phyloP scores from a whole-genome alignment of 257 asterid genomes.

The Lycium barbarum region DNA sequence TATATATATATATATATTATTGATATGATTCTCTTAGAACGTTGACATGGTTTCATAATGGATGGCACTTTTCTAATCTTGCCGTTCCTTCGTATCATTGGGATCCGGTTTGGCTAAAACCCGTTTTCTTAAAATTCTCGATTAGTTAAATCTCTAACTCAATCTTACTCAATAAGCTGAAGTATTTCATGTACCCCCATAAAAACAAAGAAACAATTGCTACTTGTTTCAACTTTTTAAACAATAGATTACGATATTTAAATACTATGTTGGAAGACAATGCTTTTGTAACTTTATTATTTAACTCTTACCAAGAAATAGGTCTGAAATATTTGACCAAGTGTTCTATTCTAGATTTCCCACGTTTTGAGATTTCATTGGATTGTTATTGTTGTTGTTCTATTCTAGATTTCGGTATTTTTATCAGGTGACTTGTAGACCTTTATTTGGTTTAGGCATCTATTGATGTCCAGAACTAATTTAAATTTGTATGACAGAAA shows the following conservation, averaged over 20 bases:
- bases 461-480: not conserved
- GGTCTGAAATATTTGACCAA: not conserved
- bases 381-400: no score
- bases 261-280: not conserved
- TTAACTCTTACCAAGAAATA: not conserved
- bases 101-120: not conserved
- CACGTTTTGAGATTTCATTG: no score
- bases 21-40: not conserved
- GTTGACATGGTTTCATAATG: not conserved
- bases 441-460: not conserved
- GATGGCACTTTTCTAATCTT: constrained; percentile 5
- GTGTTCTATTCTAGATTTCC: not conserved
- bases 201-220: not conserved
- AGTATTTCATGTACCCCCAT: not conserved
- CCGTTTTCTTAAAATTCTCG: not conserved
- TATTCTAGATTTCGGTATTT: not conserved
- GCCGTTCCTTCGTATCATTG: constrained; percentile 17
- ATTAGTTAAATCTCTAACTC: not conserved
- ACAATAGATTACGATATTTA: not conserved
- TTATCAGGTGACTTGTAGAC: not conserved
- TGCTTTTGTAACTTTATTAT: not conserved
- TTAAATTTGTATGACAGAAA: no score
- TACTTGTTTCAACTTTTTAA: not conserved
- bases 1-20: not conserved
- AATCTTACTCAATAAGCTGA: constrained; percentile 12